phyloP scores from a whole-genome alignment of 257 asterid genomes.

The Ophiorrhiza pumila region DNA sequence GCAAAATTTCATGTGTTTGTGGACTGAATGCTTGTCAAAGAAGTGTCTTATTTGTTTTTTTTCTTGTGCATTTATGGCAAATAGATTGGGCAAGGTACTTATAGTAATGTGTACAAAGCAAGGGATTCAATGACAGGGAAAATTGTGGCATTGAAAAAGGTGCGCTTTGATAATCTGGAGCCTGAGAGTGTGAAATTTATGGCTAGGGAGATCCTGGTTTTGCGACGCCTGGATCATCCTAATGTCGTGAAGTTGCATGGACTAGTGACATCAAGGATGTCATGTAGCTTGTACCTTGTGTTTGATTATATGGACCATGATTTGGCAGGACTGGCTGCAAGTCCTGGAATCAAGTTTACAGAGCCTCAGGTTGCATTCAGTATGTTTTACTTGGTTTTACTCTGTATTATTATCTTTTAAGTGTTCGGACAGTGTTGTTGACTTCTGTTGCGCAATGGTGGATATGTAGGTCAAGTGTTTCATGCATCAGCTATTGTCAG shows the following conservation, averaged over 20 bases:
- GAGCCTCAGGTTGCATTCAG: slow-evolving; percentile 64
- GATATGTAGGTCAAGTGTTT: slow-evolving; percentile 74
- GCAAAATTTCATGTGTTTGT: neutral
- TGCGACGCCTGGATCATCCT: slow-evolving; percentile 89
- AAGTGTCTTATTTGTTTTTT: slow-evolving; percentile 20
- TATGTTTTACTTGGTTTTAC: slow-evolving; percentile 3
- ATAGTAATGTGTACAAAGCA: slow-evolving; percentile 85
- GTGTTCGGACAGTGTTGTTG: slow-evolving; percentile 15
- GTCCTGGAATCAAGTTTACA: slow-evolving; percentile 68
- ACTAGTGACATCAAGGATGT: slow-evolving; percentile 84
- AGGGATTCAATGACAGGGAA: slow-evolving; percentile 60
- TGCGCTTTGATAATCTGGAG: slow-evolving; percentile 83
- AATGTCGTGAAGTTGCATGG: slow-evolving; percentile 76
- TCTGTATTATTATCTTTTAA: neutral
- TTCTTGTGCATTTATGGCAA: slow-evolving; percentile 19
- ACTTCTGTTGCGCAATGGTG: slow-evolving; percentile 25
- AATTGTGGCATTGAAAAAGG: slow-evolving; percentile 78
- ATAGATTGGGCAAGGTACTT: slow-evolving; percentile 94
- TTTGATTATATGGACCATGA: slow-evolving; percentile 86
- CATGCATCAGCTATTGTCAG: slow-evolving; percentile 70
- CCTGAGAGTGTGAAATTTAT: slow-evolving; percentile 87
- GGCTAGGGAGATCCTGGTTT: slow-evolving; percentile 89
- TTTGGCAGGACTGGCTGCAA: slow-evolving; percentile 81
- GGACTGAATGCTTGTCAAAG: slow-evolving; percentile 9
- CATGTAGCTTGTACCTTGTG: slow-evolving; percentile 80